A percentile compares a stretch with the other conserved stretches of the same genome.
Conservation (phyloP, 345 rosid genomes). For the Brassica rapa region DNA sequence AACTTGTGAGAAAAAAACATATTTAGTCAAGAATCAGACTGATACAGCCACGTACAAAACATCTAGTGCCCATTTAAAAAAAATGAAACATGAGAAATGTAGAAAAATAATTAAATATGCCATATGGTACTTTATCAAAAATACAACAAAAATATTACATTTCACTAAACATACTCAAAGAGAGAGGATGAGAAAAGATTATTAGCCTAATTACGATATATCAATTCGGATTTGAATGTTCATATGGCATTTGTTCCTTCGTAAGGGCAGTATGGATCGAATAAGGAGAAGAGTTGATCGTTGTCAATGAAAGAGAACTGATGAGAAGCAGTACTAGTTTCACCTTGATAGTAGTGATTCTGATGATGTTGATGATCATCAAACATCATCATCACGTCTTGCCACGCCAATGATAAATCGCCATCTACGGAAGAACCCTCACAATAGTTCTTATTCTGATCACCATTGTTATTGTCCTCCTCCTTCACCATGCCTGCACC, state of each 20-base stretch:
- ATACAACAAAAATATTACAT: slow-evolving; percentile 24
- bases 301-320: slow-evolving; percentile 15
- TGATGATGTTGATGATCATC: slow-evolving; percentile 35
- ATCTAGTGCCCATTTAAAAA: background rate
- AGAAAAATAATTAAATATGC: slow-evolving; percentile 3
- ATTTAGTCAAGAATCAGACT: slow-evolving; percentile 3
- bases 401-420: slow-evolving; percentile 38
- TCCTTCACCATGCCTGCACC: slow-evolving; percentile 22
- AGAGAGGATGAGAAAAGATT: background rate
- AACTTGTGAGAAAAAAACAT: slow-evolving; percentile 8
- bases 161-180: slow-evolving; percentile 21
- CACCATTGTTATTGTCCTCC: slow-evolving; percentile 25
- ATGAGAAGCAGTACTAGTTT: slow-evolving; percentile 18
- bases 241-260: slow-evolving; percentile 17
- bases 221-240: background rate
- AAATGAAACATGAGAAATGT: background rate
- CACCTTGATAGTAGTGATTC: slow-evolving; percentile 13
- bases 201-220: slow-evolving; percentile 10
- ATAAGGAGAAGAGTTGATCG: slow-evolving; percentile 21
- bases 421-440: slow-evolving; percentile 26
- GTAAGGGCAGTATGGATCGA: slow-evolving; percentile 15
- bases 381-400: slow-evolving; percentile 23
- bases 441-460: slow-evolving; percentile 18
- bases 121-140: slow-evolving; percentile 19
- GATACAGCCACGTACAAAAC: slow-evolving; percentile 2